Base-by-base conservation (phyloP, 768 basidiomycete genomes). In the Boletus rufocinnamomeus region DNA sequence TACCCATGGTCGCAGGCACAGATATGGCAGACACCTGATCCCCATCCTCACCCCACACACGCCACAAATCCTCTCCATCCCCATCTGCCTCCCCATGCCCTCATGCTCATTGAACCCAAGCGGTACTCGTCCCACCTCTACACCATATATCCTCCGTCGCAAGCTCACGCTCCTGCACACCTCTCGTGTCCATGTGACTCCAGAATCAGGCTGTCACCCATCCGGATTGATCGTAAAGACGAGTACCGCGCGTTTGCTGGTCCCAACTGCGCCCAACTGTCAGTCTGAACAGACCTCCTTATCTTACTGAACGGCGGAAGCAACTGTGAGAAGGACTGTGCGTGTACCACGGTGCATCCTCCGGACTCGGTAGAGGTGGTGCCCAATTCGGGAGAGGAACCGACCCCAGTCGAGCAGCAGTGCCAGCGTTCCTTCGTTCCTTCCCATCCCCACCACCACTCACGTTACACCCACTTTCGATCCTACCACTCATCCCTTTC, bases 161-260 rank as follows among this genome's bases (percentile, higher is more conserved):
- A 4, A 1, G 28, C 28, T 27, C 3, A 27, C n/a, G n/a, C 27
- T 2, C 27, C 27, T n/a, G n/a, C n/a, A n/a, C 5, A 27, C 27
- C 27, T 28, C 28, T 28, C 6, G 82, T 83, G 40, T 81, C 78
- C 54, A 86, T 63, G 72, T 89, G 86, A 50, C 87, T 86, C 37
- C 70, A 69, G 35, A 82, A 73, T 91, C 86, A 2, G 87, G 76
- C 37, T 76, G 77, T 4, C 92, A 88, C 1, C 91, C 92, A 57
- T 86, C 86, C 5, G 90, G 90, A 69, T 92, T 89, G 10, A 87
- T 76, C 10, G 87, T 82, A 66, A 91, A 93, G 1, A 93, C 74
- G 72, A 93, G 90, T 23, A 27, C 27, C 0, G 84, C 88, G 56
- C 84, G 71, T 62, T 85, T 85, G 67, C 76, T 66, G 40, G 87